Conservation (phyloP, 176 grass and related monocot genomes). For the Oryza rufipogon region DNA sequence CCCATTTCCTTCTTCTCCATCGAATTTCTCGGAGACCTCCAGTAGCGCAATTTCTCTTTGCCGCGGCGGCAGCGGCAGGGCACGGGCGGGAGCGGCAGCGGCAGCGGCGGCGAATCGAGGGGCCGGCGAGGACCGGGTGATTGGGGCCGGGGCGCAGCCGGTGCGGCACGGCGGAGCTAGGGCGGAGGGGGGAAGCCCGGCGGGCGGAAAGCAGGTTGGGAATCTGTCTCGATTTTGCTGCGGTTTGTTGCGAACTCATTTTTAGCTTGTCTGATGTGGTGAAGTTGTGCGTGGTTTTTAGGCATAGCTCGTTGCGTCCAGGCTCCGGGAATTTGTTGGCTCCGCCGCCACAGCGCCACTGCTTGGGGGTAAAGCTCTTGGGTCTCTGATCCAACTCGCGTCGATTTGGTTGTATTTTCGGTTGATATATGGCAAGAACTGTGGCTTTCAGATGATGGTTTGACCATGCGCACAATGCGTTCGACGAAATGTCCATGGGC, state of each 20-base stretch:
- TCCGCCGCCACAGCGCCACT: not conserved
- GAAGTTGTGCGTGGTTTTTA: not conserved
- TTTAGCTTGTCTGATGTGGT: not conserved
- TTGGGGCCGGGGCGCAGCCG: not conserved
- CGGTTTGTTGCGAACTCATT: not conserved
- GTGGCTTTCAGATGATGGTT: slow-evolving; percentile 7
- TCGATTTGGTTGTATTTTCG: not conserved
- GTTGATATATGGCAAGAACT: not conserved
- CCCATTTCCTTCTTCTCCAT: not conserved
- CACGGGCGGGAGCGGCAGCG: not conserved
- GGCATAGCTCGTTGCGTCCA: not conserved
- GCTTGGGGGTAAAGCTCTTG: not conserved
- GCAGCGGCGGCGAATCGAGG: not conserved
- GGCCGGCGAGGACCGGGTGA: not conserved
- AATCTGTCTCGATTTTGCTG: not conserved
- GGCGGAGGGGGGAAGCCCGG: not conserved
- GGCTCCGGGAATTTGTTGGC: not conserved
- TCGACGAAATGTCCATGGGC: slow-evolving; percentile 60
- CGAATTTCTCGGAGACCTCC: not conserved
- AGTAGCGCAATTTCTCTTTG: not conserved
- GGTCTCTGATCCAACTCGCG: not conserved
- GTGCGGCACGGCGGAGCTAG: not conserved
- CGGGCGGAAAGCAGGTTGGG: not conserved
- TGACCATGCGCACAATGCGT: slow-evolving; percentile 41
- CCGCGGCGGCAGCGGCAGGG: no score